Base-by-base conservation (phyloP, 176 grass and related monocot genomes). In the Oryza meridionalis region DNA sequence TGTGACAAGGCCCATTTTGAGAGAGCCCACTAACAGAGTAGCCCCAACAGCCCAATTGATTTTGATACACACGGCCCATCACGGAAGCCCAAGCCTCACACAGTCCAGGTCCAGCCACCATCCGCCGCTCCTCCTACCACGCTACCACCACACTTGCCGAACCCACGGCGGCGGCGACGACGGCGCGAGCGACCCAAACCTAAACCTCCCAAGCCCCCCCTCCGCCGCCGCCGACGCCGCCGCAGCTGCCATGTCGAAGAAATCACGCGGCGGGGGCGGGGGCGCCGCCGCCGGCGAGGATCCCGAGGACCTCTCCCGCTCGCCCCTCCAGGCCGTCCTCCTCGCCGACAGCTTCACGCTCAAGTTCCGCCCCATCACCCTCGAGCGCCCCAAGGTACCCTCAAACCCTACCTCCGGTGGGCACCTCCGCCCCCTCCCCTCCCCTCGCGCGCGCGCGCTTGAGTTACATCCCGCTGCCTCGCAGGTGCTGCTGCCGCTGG, bases 291-390 rank as follows among this genome's bases (percentile, higher is more conserved):
- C 82, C 71, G 86, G 85, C 71, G 93, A 96, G 17, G 93, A 94
- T 38, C 35, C 84, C 11, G 93, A 99, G n/a, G 93, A 92, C 42
- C 87, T 99, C 59, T 76, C 93, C 14, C 91, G 88, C 77, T 77
- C 86, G 26, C 88, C 93, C 0, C 93, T 99, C 51, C 97, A 99
- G 86, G 97, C 93, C 25, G 77, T 99, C 31, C 93, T 99, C 73
- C 97, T 97, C 72, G 92, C 94, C 51, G 94, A 97, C 83, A 97
- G 91, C 84, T 97, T 97, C 76, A 85, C 90, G 77, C 77, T 87
- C 51, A 97, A 90, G 77, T 97, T 97, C 83, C 91, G 94, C 21
- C 58, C 58, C 74, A 97, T 94, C 87, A 97, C 94, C 16, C 97
- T 96, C 37, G 91, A 94, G 90, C 88, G 93, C 61, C 97, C 97